A percentile compares a stretch with the other conserved stretches of the same genome.
Conservation (phyloP, 2,329 filamentous ascomycete species). For the Neonectria sp. region DNA sequence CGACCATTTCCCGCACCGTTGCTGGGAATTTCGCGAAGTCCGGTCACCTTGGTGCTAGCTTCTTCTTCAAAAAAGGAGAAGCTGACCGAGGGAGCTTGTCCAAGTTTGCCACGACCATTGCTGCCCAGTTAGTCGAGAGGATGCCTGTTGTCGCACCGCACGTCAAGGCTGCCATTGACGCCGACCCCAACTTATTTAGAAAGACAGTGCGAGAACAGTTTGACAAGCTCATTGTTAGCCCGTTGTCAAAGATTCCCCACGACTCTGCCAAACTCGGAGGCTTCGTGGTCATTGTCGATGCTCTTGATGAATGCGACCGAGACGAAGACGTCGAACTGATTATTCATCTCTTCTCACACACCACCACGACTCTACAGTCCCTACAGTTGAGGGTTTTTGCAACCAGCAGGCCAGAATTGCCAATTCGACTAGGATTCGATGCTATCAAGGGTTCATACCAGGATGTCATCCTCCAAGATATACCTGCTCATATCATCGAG, state of each 20-base stretch:
- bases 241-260: conserved; percentile 42
- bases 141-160: conserved; percentile 47
- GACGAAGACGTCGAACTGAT: conserved; percentile 51
- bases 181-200: conserved; percentile 40
- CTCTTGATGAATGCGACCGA: conserved; percentile 45
- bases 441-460: conserved; percentile 34
- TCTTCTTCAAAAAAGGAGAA: conserved; percentile 54
- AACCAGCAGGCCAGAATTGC: conserved; percentile 59
- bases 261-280: background rate
- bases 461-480: conserved; percentile 54
- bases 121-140: conserved; percentile 49
- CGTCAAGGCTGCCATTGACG: conserved; percentile 50
- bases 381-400: conserved; percentile 54
- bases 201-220: conserved; percentile 56
- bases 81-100: conserved; percentile 53
- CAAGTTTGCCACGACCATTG: conserved; percentile 59
- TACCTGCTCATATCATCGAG: conserved; percentile 46
- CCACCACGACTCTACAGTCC: conserved; percentile 29
- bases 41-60: conserved; percentile 27
- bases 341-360: conserved; percentile 43
- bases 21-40: conserved; percentile 39
- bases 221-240: conserved; percentile 55
- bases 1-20: conserved; percentile 53
- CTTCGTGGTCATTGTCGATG: conserved; percentile 54
- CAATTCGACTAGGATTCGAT: conserved; percentile 55